Conservation (phyloP, 1,139 yeast species). For the Groenewaldozyma auringiensis region DNA sequence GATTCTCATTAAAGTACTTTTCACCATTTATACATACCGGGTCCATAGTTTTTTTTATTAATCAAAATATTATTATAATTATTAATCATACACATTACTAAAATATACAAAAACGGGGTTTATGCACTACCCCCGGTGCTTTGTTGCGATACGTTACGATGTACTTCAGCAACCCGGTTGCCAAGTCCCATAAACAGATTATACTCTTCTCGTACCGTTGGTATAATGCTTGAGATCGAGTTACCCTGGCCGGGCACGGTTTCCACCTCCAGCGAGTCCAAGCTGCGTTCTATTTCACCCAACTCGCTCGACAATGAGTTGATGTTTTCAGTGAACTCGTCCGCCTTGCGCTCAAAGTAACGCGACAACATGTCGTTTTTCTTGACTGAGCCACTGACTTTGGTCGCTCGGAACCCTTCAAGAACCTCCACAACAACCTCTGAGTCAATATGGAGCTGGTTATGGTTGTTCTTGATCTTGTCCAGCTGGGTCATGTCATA, state of each 20-base stretch:
- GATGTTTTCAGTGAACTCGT: slow-evolving; percentile 47
- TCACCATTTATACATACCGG: too few relatives aligned
- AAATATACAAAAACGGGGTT: not conserved
- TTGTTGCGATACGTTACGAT: slow-evolving; percentile 47
- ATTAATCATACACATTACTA: not conserved
- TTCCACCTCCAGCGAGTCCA: slow-evolving; percentile 62
- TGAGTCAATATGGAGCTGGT: slow-evolving; percentile 45
- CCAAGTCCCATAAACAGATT: slow-evolving; percentile 83
- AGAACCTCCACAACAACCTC: slow-evolving; percentile 60
- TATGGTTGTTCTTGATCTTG: slow-evolving; percentile 36
- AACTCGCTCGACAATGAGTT: slow-evolving; percentile 59
- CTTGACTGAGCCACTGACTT: slow-evolving; percentile 12
- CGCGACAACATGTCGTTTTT: slow-evolving; percentile 41
- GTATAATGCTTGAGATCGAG: slow-evolving; percentile 44
- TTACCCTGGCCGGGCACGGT: slow-evolving; percentile 34
- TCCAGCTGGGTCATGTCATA: slow-evolving; percentile 53
- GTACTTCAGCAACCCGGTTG: slow-evolving; percentile 82
- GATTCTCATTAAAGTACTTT: not conserved
- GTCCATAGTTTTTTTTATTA: too few relatives aligned
- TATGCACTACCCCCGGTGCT: not conserved
- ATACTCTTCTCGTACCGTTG: slow-evolving; percentile 75
- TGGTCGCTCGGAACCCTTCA: slow-evolving; percentile 45
- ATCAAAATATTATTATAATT: too few relatives aligned
- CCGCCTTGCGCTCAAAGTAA: slow-evolving; percentile 47
- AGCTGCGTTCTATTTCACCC: slow-evolving; percentile 65